A percentile compares a stretch with the other conserved stretches of the same genome.
These are phyloP conservation scores for Xylariaceae sp. DNA, from an alignment of 2,329 filamentous ascomycete species.

Conservation along the genomic window DNA sequence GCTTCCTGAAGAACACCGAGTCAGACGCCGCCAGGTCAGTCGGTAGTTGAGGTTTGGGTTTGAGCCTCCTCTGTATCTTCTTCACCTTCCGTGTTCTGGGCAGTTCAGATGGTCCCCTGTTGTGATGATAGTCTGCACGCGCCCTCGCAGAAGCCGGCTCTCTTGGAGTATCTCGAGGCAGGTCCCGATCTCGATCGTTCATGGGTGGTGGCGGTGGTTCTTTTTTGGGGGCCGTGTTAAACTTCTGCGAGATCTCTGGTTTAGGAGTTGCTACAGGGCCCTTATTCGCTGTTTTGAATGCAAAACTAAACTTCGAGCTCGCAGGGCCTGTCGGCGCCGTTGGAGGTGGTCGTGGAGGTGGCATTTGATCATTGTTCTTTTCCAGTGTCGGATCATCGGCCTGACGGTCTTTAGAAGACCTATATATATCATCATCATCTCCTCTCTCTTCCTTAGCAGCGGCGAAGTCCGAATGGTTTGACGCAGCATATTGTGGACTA, in stretches of 20 bases:
- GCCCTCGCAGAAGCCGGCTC: constrained; percentile 38
- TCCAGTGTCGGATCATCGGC: constrained; percentile 64
- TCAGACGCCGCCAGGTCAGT: constrained; percentile 76
- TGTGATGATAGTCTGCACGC: constrained; percentile 33
- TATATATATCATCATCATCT: constrained; percentile 63
- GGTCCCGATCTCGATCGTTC: constrained; percentile 40
- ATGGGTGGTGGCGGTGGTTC: constrained; percentile 41
- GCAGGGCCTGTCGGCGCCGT: constrained; percentile 58
- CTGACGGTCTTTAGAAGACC: constrained; percentile 65
- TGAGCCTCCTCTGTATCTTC: constrained; percentile 70
- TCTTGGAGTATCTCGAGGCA: constrained; percentile 37
- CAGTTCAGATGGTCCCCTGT: constrained; percentile 39
- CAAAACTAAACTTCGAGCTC: constrained; percentile 83
- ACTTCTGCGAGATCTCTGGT: constrained; percentile 67
- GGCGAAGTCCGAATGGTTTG: constrained; percentile 32
- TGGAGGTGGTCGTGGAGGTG: constrained; percentile 52
- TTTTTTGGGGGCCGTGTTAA: constrained; percentile 63
- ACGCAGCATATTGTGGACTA: constrained; percentile 34
- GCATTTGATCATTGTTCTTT: constrained; percentile 54
- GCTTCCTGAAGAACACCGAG: constrained; percentile 92
- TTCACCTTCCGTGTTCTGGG: constrained; percentile 65
- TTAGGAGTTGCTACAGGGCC: constrained; percentile 60
- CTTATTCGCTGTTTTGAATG: constrained; percentile 77
- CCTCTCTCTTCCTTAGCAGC: constrained; percentile 41
- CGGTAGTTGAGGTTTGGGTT: constrained; percentile 70